phyloP scores from a whole-genome alignment of 352 stramenopile genomes.

The Phytophthora litchii region DNA sequence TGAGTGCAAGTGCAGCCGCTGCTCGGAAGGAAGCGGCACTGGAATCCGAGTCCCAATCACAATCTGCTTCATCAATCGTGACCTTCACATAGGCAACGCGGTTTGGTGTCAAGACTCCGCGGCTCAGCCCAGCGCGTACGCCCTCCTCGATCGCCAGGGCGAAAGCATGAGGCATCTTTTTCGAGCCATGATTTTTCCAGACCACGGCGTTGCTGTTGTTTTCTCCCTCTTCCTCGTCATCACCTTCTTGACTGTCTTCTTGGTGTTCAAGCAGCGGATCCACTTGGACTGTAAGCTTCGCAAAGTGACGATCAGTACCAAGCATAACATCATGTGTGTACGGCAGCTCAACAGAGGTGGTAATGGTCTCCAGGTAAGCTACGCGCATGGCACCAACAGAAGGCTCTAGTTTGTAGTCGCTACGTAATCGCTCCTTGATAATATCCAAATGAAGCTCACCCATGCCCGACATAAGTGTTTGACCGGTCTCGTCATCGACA shows the following conservation, averaged over 20 bases:
- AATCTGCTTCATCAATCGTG: conserved; percentile 60
- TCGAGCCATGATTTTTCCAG: conserved; percentile 51
- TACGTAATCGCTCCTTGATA: conserved; percentile 88
- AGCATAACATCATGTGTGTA: conserved; percentile 75
- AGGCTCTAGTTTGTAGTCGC: conserved; percentile 89
- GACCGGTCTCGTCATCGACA: conserved; percentile 95
- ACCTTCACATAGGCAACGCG: conserved; percentile 74
- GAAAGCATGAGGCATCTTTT: conserved; percentile 73
- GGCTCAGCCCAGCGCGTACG: conserved; percentile 56
- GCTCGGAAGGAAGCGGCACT: conserved; percentile 71
- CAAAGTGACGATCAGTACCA: conserved; percentile 76
- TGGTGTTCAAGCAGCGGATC: conserved; percentile 53
- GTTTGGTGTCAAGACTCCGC: conserved; percentile 62
- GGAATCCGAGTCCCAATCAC: conserved; percentile 67
- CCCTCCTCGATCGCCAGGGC: conserved; percentile 72
- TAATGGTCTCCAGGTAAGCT: conserved; percentile 91
- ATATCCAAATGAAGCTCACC: conserved; percentile 96
- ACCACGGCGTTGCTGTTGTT: conserved; percentile 63
- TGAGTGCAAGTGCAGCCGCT: conserved; percentile 56
- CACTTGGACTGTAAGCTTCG: conserved; percentile 55
- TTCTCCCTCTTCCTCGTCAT: conserved; percentile 23
- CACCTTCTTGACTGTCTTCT: conserved; percentile 26
- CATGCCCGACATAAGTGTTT: conserved; percentile 98
- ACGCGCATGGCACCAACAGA: conserved; percentile 91
- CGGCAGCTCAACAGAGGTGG: conserved; percentile 29